Evolutionary conservation across 768 basidiomycete species (phyloP), one percentile per base, ranked within the genome.

Genomic region (Grammothele lineata): DNA sequence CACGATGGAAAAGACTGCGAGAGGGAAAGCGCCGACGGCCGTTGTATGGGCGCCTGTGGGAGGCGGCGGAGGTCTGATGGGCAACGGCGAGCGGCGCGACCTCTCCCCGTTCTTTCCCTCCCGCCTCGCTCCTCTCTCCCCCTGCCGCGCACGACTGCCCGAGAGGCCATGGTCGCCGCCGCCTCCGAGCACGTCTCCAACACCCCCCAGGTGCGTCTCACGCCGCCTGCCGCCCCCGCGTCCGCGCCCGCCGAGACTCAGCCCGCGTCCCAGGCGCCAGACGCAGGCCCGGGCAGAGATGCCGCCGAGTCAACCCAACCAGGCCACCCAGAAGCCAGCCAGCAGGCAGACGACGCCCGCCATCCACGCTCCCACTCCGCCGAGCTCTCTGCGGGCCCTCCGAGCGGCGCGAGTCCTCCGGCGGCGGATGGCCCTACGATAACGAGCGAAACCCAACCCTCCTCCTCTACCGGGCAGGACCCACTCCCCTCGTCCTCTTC

Each of bases 391-490:
- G 8, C 27, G 8, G 27, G 7, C 27, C 14, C 27, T 14, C 8
- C 27, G n/a, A n/a, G n/a, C 27, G 27, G 14, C 7, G 27, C 43
- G 26, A 37, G 38, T n/a, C 3, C 38, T 18, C 42, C 38, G n/a
- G 32, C 46, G 24, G 40, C 51, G 38, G 46, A 53, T 42, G 42
- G 42, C 26, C 51, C 44, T 40, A 38, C 51, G 15, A 18, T 27
- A 41, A 34, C 41, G 9, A 44, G 32, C 42, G 51, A 53, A 17
- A 40, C 51, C 33, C 51, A 49, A 35, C 46, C 48, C 37, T 38
- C 19, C 38, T 37, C 40, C n/a, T n/a, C n/a, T n/a, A n/a, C n/a
- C 41, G 53, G 45, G 44, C 53, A 45, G 53, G 53, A 49, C 48
- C 53, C 48, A 41, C 44, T 43, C 35, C 41, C 53, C 30, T 39